These are phyloP conservation scores for Phytophthora colocasiae DNA, from an alignment of 352 stramenopile species.

Conservation along the genomic window DNA sequence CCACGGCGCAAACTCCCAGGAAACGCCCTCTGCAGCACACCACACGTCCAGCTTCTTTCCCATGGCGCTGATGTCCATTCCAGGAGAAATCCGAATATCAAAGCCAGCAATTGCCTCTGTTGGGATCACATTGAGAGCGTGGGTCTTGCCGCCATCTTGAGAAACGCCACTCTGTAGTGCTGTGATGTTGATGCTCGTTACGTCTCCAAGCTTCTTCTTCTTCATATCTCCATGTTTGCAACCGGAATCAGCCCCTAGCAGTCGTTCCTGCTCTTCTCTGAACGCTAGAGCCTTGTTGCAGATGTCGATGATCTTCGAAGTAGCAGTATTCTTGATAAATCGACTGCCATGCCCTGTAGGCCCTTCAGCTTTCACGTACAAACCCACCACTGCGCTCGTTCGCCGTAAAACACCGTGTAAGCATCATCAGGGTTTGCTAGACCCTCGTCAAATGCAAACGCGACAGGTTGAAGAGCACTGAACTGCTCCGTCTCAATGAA, in stretches of 20 bases:
- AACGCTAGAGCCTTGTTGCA: conserved; percentile 91
- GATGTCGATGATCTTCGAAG: conserved; percentile 94
- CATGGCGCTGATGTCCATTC: conserved; percentile 71
- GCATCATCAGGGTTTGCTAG: conserved; percentile 90
- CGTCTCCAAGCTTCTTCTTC: conserved; percentile 94
- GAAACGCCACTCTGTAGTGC: conserved; percentile 92
- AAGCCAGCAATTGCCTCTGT: conserved; percentile 91
- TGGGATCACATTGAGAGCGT: conserved; percentile 95
- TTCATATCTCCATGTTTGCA: conserved; percentile 94
- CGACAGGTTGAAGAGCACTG: conserved; percentile 82
- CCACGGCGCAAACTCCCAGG: conserved; percentile 74
- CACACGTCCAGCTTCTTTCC: conserved; percentile 89
- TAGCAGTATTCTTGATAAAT: conserved; percentile 96
- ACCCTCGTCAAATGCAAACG: conserved; percentile 96
- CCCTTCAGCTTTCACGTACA: conserved; percentile 82
- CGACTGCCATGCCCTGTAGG: conserved; percentile 90
- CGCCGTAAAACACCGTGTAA: conserved; percentile 97
- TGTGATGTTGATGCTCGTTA: conserved; percentile 97
- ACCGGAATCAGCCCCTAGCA: conserved; percentile 68
- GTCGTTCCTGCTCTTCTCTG: conserved; percentile 88
- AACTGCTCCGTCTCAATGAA: conserved; percentile 91
- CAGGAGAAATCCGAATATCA: conserved; percentile 95
- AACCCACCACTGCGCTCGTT: conserved; percentile 94
- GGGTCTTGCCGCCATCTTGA: conserved; percentile 80
- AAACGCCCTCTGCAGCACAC: conserved; percentile 87